These are phyloP conservation scores for Drechmeria coniospora DNA, from an alignment of 2,329 filamentous ascomycete genomes.

Conservation along the genomic window DNA sequence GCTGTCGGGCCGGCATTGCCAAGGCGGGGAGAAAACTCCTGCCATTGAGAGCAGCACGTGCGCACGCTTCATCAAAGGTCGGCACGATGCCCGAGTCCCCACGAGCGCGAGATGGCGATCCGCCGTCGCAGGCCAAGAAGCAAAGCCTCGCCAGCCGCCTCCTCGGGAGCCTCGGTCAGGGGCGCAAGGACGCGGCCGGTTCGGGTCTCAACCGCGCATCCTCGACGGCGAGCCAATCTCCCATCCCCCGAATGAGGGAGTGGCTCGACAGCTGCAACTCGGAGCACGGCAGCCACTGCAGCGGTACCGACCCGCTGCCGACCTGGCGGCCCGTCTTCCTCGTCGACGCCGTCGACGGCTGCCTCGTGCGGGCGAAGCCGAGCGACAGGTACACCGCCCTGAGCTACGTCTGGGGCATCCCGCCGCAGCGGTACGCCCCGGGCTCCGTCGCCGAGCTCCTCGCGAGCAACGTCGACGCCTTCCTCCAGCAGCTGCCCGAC, in stretches of 20 bases:
- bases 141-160: conserved; percentile 26
- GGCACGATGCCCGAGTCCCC: conserved; percentile 3
- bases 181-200: conserved; percentile 13
- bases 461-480: conserved; percentile 20
- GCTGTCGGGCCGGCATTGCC: not conserved
- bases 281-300: conserved; percentile 26
- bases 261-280: conserved; percentile 28
- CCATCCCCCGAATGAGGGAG: conserved; percentile 22
- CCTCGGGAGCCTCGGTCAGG: conserved; percentile 17
- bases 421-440: conserved; percentile 11
- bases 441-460: conserved; percentile 16
- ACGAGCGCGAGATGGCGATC: conserved; percentile 10
- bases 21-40: not conserved
- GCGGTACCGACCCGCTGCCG: conserved; percentile 10
- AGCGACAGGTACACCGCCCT: conserved; percentile 27
- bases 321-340: conserved; percentile 26
- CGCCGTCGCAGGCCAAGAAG: conserved; percentile 17
- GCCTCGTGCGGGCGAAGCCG: conserved; percentile 22
- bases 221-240: conserved; percentile 16
- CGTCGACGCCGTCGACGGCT: conserved; percentile 23
- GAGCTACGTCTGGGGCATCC: conserved; percentile 27
- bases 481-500: conserved; percentile 20
- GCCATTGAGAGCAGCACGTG: too few species aligned
- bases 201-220: conserved; percentile 16
- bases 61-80: not conserved